Evolutionary conservation across 163 green algal species (phyloP).

Genomic region (Volvox carteri): DNA sequence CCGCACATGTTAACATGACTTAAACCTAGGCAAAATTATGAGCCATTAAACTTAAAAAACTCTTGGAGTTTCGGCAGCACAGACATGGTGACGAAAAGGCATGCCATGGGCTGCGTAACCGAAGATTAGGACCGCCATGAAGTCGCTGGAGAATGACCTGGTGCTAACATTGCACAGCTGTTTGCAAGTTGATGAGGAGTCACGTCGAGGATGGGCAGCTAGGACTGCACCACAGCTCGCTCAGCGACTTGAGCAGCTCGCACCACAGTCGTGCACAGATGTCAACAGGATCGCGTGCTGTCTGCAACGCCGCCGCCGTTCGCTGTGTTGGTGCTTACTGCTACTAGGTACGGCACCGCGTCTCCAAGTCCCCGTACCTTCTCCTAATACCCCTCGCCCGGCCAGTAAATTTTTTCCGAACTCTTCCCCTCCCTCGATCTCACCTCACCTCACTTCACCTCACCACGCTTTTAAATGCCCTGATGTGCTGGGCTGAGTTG

Average conservation of each 20-base stretch:
- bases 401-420: too few relatives aligned
- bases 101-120: not conserved
- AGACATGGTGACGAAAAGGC: not conserved
- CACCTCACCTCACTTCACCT: too few relatives aligned
- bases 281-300: not conserved
- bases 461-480: too few relatives aligned
- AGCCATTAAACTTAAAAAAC: too few relatives aligned
- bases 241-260: not conserved
- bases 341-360: not conserved
- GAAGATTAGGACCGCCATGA: not conserved
- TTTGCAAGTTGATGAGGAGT: not conserved
- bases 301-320: not conserved
- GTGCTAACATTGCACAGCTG: not conserved
- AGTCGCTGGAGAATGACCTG: not conserved
- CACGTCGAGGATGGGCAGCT: not conserved
- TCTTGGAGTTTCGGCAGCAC: too few relatives aligned
- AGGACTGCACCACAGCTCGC: not conserved
- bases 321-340: constrained; percentile 27
- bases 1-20: too few relatives aligned
- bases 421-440: too few relatives aligned
- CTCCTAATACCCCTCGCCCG: not conserved
- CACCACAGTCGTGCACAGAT: not conserved
- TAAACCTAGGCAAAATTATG: too few relatives aligned
- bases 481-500: too few relatives aligned
- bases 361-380: not conserved